Percentiles rank a stretch among this genome's conserved stretches.
phyloP scores from a whole-genome alignment of 108 stramenopile species.

The Schizochytrium sp. region DNA sequence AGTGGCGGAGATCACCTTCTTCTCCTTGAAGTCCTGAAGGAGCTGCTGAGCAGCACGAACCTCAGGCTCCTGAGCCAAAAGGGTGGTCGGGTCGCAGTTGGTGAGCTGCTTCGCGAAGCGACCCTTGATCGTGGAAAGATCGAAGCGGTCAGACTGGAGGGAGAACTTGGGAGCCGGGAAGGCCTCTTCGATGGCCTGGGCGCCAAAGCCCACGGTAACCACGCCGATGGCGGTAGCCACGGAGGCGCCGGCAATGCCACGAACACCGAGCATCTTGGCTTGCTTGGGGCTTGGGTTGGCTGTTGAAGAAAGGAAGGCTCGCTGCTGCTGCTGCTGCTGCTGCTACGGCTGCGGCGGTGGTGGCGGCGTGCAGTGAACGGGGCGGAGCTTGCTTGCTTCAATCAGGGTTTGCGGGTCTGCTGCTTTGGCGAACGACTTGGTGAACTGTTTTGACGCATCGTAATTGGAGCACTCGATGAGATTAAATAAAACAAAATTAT shows the following conservation, averaged over 20 bases:
- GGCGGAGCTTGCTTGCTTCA: no score
- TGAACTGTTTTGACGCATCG: no score
- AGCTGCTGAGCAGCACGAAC: slow-evolving; percentile 67
- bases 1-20: slow-evolving; percentile 65
- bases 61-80: slow-evolving; percentile 64
- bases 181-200: slow-evolving; percentile 11
- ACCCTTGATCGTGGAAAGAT: slow-evolving; percentile 57
- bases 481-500: no score
- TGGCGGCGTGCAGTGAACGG: no score
- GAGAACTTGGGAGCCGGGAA: slow-evolving; percentile 55
- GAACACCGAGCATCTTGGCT: slow-evolving; percentile 27
- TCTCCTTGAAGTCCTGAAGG: slow-evolving; percentile 63
- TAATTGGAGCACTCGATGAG: no score
- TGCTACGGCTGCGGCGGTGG: no score
- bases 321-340: no score
- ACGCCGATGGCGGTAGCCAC: slow-evolving; percentile 28
- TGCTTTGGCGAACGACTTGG: no score
- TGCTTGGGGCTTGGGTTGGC: neutral
- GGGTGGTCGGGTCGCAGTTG: slow-evolving; percentile 55
- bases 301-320: no score
- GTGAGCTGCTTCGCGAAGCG: slow-evolving; percentile 50
- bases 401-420: no score
- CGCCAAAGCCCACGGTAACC: slow-evolving; percentile 10
- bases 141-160: slow-evolving; percentile 39
- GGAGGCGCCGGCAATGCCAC: neutral